These are phyloP conservation scores for Neltuma alba DNA, from an alignment of 306 rosid genomes.

Conservation along the genomic window DNA sequence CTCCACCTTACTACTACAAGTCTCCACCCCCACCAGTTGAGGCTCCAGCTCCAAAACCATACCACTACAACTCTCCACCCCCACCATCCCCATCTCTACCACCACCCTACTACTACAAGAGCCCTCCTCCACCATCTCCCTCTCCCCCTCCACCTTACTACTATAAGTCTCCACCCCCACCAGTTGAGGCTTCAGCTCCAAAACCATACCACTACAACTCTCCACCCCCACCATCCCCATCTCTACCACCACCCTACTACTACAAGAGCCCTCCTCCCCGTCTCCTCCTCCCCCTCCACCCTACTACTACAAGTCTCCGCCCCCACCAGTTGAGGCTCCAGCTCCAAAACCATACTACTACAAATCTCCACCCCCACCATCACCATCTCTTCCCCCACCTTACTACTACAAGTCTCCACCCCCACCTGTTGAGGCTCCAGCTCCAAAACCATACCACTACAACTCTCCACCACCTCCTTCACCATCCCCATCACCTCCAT, in stretches of 20 bases:
- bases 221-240: conserved; percentile 17
- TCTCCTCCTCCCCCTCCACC: conserved; percentile 25
- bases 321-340: not conserved
- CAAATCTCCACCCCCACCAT: conserved; percentile 55
- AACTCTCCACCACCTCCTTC: not conserved
- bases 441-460: conserved; percentile 30
- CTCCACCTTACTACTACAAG: too few species aligned
- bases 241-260: conserved; percentile 24
- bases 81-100: not conserved
- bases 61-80: conserved; percentile 25
- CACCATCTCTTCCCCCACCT: conserved; percentile 17
- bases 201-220: not conserved
- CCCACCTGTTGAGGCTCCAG: conserved; percentile 25
- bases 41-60: too few species aligned
- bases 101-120: conserved; percentile 46
- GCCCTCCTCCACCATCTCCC: conserved; percentile 49
- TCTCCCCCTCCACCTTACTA: not conserved
- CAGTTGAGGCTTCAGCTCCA: conserved; percentile 41
- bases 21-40: too few species aligned
- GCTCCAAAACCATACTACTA: conserved; percentile 13
- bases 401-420: conserved; percentile 33
- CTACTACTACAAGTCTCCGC: not conserved
- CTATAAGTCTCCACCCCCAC: conserved; percentile 61
- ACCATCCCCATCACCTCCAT: not conserved
- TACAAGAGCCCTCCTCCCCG: conserved; percentile 60